Conservation (phyloP, 371 early-diverging fungal species). For the Blastocladiella emersonii region DNA sequence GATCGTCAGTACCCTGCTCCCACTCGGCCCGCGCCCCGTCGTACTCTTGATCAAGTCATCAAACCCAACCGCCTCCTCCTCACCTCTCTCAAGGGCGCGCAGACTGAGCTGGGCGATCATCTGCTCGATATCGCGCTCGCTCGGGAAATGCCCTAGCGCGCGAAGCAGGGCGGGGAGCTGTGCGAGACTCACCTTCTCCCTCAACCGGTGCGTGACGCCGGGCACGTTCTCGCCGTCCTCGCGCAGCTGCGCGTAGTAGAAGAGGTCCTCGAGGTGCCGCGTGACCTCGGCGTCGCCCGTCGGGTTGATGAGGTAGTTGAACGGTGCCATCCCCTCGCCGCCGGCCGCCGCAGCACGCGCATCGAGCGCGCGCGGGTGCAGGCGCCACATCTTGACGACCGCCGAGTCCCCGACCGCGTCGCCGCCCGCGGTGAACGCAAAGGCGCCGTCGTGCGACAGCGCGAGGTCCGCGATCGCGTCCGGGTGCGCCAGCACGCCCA, state of each 20-base stretch:
- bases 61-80: not conserved
- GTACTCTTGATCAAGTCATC: constrained; percentile 2
- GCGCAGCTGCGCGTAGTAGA: constrained; percentile 35
- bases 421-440: constrained; percentile 23
- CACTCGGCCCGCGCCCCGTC: not conserved
- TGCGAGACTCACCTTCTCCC: not conserved
- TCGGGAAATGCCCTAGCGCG: constrained; percentile 5
- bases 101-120: not conserved
- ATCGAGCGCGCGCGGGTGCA: constrained; percentile 20
- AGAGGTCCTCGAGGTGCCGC: constrained; percentile 37
- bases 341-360: constrained; percentile 14
- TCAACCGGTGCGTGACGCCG: not conserved
- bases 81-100: not conserved
- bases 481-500: constrained; percentile 34
- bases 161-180: not conserved
- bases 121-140: not conserved
- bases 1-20: not conserved
- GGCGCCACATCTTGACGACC: constrained; percentile 27
- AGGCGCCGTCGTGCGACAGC: constrained; percentile 18
- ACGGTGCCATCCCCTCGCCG: constrained; percentile 22
- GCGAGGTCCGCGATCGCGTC: constrained; percentile 20
- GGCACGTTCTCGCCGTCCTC: constrained; percentile 12
- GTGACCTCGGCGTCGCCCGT: constrained; percentile 11
- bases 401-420: constrained; percentile 22
- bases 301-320: constrained; percentile 27